A percentile compares a stretch with the other conserved stretches of the same genome.
Conservation (phyloP, 73 alveolate species). For the Paramecium bursaria region DNA sequence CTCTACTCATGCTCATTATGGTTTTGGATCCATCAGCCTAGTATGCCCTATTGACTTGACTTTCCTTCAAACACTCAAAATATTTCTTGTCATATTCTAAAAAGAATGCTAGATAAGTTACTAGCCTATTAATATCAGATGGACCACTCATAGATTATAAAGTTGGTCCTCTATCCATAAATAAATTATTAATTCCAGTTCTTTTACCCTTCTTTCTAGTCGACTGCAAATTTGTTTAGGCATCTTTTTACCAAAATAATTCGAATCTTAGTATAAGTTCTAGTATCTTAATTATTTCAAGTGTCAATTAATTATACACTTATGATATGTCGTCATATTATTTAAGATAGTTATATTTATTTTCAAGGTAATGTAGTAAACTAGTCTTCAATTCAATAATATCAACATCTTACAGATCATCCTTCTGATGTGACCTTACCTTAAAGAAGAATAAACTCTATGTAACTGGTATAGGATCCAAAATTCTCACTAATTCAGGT, state of each 20-base stretch:
- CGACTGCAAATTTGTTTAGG: background rate
- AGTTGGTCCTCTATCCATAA: background rate
- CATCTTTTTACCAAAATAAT: conserved; percentile 54
- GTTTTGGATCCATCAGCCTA: conserved; percentile 5
- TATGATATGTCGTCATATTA: conserved; percentile 7
- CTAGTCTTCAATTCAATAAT: conserved; percentile 12
- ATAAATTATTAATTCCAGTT: background rate
- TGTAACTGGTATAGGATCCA: conserved; percentile 18
- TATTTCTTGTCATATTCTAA: conserved; percentile 63
- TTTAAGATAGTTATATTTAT: conserved; percentile 5
- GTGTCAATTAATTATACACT: conserved; percentile 55
- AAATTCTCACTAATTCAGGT: conserved; percentile 69
- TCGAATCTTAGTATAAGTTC: conserved; percentile 64
- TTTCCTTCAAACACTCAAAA: conserved; percentile 17
- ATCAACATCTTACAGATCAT: background rate
- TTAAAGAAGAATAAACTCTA: conserved; percentile 13
- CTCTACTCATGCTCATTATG: background rate
- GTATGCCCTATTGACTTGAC: conserved; percentile 15
- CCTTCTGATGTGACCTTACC: background rate
- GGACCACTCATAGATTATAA: background rate
- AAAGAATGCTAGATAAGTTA: conserved; percentile 17
- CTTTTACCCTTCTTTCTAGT: background rate
- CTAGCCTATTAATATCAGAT: conserved; percentile 50
- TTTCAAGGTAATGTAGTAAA: background rate
- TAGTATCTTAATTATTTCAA: conserved; percentile 57